Percentiles rank a stretch among this genome's conserved stretches.
Evolutionary conservation across 2,329 filamentous ascomycete species (phyloP).

Genomic region (Fulvia fulva): DNA sequence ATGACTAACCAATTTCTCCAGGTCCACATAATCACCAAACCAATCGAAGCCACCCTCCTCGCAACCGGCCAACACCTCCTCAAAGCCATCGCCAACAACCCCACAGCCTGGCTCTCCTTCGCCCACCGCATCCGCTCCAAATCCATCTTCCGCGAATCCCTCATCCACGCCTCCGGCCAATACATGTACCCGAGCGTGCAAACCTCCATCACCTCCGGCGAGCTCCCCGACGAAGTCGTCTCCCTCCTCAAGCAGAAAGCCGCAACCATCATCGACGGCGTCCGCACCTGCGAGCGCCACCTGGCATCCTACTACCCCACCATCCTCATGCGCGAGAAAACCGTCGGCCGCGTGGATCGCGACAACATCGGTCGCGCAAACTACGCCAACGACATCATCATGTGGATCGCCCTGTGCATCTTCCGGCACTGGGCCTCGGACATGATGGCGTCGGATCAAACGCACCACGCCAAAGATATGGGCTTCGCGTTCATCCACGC

Average conservation of each 20-base stretch:
- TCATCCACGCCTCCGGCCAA: conserved; percentile 44
- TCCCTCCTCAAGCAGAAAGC: conserved; percentile 32
- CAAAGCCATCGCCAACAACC: conserved; percentile 41
- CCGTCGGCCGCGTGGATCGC: conserved; percentile 27
- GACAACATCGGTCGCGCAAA: conserved; percentile 38
- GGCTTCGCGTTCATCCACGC: conserved; percentile 45
- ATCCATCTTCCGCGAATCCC: conserved; percentile 43
- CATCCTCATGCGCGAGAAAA: conserved; percentile 25
- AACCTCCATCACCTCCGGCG: conserved; percentile 21
- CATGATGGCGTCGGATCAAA: conserved; percentile 38
- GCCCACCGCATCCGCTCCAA: conserved; percentile 45
- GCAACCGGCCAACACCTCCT: conserved; percentile 46
- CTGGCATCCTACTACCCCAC: conserved; percentile 37
- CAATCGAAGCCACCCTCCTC: conserved; percentile 47
- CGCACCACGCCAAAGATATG: conserved; percentile 40
- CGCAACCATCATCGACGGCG: conserved; percentile 28
- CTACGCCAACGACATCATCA: conserved; percentile 48
- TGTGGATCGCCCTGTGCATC: conserved; percentile 48
- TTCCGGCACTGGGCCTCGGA: conserved; percentile 48
- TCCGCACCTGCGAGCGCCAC: conserved; percentile 25
- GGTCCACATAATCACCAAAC: conserved; percentile 39
- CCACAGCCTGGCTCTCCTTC: conserved; percentile 46
- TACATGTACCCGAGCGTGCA: conserved; percentile 32
- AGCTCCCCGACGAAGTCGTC: conserved; percentile 21
- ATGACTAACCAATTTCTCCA: conserved; percentile 10